Evolutionary conservation across 2,329 filamentous ascomycete species (phyloP), one percentile per base, ranked within the genome.

Genomic region (Aspergillus pseudoterreus): DNA sequence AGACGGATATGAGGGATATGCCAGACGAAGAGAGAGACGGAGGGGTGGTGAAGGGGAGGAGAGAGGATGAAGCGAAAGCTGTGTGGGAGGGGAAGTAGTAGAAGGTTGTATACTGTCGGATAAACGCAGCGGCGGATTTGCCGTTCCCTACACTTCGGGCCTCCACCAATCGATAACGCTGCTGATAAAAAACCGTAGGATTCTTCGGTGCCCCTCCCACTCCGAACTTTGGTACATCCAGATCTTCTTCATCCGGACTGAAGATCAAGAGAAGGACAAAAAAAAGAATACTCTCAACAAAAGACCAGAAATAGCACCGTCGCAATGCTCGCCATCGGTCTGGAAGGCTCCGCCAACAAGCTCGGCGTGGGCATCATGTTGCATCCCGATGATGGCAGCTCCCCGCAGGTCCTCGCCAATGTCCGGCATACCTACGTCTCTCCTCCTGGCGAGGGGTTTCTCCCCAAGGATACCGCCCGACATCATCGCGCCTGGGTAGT

Each of bases 281-380:
- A 3, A 3, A 30, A 9, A n/a, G n/a, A 11, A 30, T 11, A 30
- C 10, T 9, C 27, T 3, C 27, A 30, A 30, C 9, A 30, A 30
- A 8, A 30, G 27, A 51, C 35, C n/a, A 33, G 22, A 30, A 19
- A 38, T 12, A 2, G 15, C 21, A 44, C 24, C 17, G 35, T 11
- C 43, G 71, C 53, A 47, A 84, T 85, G 78, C 86, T 88, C 60
- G 81, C 85, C 27, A 80, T 89, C 63, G 86, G 86, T 19, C 80
- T 90, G 68, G 94, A 99, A 78, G 92, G 94, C 71, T 96, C 90
- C 51, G 94, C 94, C 73, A 99, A 99, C 80, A 99, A 99, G 75
- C 84, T 99, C 47, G 94, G 92, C 60, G 87, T 97, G 52, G 94
- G 94, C 65, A 79, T 99, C 52, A 96, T 99, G 70, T 82, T 84